A percentile compares a stretch with the other conserved stretches of the same genome.
These are phyloP conservation scores for Trichoderma polysporum DNA, from an alignment of 2,329 filamentous ascomycete species.

Conservation along the genomic window DNA sequence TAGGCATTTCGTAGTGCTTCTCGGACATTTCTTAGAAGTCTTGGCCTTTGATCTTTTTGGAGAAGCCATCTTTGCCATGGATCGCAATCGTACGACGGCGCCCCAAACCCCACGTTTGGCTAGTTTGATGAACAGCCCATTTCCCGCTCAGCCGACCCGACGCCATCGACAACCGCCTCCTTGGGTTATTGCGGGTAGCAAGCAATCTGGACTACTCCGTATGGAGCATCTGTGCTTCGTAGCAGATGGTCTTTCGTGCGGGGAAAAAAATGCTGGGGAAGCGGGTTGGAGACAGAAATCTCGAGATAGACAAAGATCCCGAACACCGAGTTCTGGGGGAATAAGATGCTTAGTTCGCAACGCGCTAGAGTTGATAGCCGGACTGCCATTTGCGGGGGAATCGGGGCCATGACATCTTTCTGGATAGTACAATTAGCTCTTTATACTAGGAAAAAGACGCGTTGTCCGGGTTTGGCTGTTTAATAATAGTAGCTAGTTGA, in stretches of 20 bases:
- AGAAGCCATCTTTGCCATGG: not conserved
- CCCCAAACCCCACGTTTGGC: constrained; percentile 5
- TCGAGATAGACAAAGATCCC: constrained; percentile 5
- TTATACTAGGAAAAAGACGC: not conserved
- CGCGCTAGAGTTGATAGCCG: not conserved
- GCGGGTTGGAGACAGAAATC: not conserved
- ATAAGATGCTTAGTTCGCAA: constrained; percentile 13
- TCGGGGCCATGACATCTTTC: not conserved
- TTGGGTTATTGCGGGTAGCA: constrained; percentile 16
- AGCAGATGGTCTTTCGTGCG: not conserved
- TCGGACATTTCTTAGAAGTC: not conserved
- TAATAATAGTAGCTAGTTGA: not conserved
- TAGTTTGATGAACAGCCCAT: constrained; percentile 17
- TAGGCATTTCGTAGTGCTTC: not conserved
- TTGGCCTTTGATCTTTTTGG: not conserved
- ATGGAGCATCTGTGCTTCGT: not conserved
- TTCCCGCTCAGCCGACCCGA: constrained; percentile 13
- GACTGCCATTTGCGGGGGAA: constrained; percentile 6
- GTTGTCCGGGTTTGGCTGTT: not conserved
- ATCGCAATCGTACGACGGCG: constrained; percentile 13
- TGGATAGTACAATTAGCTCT: not conserved
- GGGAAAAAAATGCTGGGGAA: constrained; percentile 15
- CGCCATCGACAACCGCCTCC: constrained; percentile 9
- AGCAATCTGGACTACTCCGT: not conserved
- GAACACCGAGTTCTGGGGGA: constrained; percentile 16